Evolutionary conservation across 495 filamentous ascomycete genomes (phyloP), one percentile per base, ranked within the genome.

Genomic region (Penicillium angulare): DNA sequence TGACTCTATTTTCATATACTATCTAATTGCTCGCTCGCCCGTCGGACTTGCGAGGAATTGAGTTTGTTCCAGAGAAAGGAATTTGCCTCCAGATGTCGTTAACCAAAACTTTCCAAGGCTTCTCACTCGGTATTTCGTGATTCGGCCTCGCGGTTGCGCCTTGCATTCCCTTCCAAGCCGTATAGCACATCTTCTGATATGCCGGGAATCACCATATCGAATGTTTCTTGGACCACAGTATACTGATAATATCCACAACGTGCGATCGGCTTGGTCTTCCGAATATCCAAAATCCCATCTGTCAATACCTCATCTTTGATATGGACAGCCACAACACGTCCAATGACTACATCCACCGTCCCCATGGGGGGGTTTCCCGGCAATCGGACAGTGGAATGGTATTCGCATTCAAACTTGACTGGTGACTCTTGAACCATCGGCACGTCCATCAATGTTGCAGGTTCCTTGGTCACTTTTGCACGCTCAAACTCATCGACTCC

Each of bases 161-260:
- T 51, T 15, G 52, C 42, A 46, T 29, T 66, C 6, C 57, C 63
- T 36, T 63, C 69, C 42, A 67, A 35, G 31, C 69, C 66, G 46
- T 64, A 64, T 21, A 66, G 49, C 2, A 63, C 59, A 55, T 72
- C 63, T 31, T 63, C 60, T 9, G 63, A 65, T 62, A 65, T 65
- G 7, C 63, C 60, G 16, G 71, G 73, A 32, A 75, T 72, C 0
- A 72, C 58, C 78, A 82, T 80, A 15, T 80, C 75, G 59, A 81
- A 80, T 10, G 73, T 75, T 49, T 80, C 69, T 33, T 60, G 53
- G 9, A 80, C 59, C 26, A 74, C 76, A 5, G 73, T 65, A 60
- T 83, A 84, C 63, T 84, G 66, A 57, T 75, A 75, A 49, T 84
- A 84, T 34, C 80, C 80, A 62, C 75, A 80, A 21, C 81, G 60